Evolutionary conservation across 495 filamentous ascomycete species (phyloP).

Genomic region (Staphylotrichum tortipilum): DNA sequence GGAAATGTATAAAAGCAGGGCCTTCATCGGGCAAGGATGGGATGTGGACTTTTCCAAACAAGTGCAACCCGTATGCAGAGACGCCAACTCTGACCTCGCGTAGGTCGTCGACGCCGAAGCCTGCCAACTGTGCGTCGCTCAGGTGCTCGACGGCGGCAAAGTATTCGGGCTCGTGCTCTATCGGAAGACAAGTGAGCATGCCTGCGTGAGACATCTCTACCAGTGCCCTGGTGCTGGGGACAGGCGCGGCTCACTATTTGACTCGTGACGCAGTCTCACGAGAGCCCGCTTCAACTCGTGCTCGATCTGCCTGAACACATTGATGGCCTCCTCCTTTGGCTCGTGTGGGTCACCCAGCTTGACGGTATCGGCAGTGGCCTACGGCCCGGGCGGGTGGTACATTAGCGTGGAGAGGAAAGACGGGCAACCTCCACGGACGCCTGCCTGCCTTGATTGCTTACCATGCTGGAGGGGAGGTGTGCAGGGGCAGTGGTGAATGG

Average conservation of each 20-base stretch:
- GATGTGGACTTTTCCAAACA: constrained; percentile 49
- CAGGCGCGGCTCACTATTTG: constrained; percentile 20
- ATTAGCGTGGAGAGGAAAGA: no score
- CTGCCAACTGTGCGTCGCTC: constrained; percentile 37
- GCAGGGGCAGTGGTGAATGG: no score
- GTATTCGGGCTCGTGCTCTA: constrained; percentile 41
- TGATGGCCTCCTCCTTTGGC: constrained; percentile 45
- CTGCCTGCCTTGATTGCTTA: background rate
- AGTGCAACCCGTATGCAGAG: constrained; percentile 47
- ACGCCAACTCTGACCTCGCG: constrained; percentile 41
- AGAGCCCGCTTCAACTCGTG: constrained; percentile 42
- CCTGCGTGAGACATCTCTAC: no score
- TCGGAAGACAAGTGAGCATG: background rate
- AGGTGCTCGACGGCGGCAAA: constrained; percentile 41
- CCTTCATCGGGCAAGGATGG: constrained; percentile 35
- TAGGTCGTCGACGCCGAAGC: constrained; percentile 40
- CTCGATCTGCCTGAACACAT: constrained; percentile 41
- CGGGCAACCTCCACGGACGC: no score
- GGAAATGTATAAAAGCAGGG: constrained; percentile 41
- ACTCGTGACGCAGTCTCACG: constrained; percentile 41
- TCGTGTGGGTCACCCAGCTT: constrained; percentile 38
- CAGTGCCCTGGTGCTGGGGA: no score
- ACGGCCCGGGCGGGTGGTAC: background rate
- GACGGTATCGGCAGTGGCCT: constrained; percentile 48
- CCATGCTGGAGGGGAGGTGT: background rate